Base-by-base conservation (phyloP, 495 filamentous ascomycete species). In the Neurospora sp. region DNA sequence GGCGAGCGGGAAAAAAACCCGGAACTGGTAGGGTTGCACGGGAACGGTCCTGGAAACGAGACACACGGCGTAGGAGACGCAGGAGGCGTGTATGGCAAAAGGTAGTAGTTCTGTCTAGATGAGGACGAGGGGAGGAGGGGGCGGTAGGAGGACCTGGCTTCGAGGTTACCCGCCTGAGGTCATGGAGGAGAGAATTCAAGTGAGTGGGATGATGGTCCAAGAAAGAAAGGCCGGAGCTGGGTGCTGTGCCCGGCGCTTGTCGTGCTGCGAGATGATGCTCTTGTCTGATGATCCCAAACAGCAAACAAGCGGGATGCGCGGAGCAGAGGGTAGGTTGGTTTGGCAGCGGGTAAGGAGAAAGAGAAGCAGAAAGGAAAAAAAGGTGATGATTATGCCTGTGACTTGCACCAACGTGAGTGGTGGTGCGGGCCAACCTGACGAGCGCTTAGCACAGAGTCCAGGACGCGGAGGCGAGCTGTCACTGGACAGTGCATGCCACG, bases 1-100 rank as follows among this genome's bases (percentile, higher is more conserved):
- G 48, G 48, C 39, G 73, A 71, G 76, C 75, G 77, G 75, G 79
- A 76, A 75, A 74, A 77, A 70, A 73, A 71, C 38, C 74, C 72
- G 77, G 78, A 77, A 76, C 39, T 71, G 74, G 76, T 71, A 77
- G 74, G 76, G 76, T 77, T 74, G 75, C 79, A 78, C 75, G 72
- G 75, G 69, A 75, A 59, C 71, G 65, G 71, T 73, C 39, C 72
- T 69, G 37, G 22, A 35, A 42, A 71, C 74, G 73, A 80, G 75
- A 75, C 78, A 80, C 77, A 78, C 76, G 78, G 79, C 79, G 80
- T 75, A 77, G 72, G 77, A 77, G 77, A 81, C 78, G 82, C 78
- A 80, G 78, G 79, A 76, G 69, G 70, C 61, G 69, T 65, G 68
- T 65, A 65, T 35, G 53, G 53, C 53, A 35, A 35, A 69, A 69